phyloP scores from a whole-genome alignment of 371 early-diverging fungal species.

The Mortierella sp. region DNA sequence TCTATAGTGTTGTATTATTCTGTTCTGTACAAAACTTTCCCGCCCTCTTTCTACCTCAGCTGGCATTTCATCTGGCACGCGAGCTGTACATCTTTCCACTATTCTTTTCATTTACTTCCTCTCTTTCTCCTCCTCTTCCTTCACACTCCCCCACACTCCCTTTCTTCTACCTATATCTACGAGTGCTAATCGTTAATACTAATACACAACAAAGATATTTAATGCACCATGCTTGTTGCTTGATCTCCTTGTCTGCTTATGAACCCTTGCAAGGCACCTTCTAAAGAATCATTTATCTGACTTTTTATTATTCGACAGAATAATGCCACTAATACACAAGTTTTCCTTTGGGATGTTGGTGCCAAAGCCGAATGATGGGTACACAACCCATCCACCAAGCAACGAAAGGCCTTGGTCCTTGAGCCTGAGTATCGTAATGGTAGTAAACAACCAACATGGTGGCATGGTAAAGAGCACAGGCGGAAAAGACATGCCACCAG shows the following conservation, averaged over 20 bases:
- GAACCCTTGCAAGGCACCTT: too few relatives aligned
- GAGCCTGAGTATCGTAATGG: conserved; percentile 16
- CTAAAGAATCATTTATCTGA: too few relatives aligned
- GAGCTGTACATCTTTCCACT: conserved; percentile 5
- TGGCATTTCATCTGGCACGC: background rate
- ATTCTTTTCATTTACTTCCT: background rate
- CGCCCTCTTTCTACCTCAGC: background rate
- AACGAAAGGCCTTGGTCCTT: conserved; percentile 14
- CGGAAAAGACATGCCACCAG: conserved; percentile 65
- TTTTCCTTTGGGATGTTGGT: conserved; percentile 4
- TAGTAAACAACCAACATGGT: conserved; percentile 36
- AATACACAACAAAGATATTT: too few relatives aligned
- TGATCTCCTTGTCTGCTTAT: too few relatives aligned
- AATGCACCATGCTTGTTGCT: too few relatives aligned
- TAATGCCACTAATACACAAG: background rate
- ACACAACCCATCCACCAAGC: conserved; percentile 13
- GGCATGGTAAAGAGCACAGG: conserved; percentile 44
- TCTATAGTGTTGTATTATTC: conserved; percentile 26
- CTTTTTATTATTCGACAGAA: background rate
- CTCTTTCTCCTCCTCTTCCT: background rate
- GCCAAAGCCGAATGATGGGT: conserved; percentile 22
- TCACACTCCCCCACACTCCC: too few relatives aligned
- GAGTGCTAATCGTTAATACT: background rate
- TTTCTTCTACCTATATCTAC: too few relatives aligned
- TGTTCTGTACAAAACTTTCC: conserved; percentile 14